These are phyloP conservation scores for Aspergillus pseudotamarii DNA, from an alignment of 2,329 filamentous ascomycete genomes.

Conservation along the genomic window DNA sequence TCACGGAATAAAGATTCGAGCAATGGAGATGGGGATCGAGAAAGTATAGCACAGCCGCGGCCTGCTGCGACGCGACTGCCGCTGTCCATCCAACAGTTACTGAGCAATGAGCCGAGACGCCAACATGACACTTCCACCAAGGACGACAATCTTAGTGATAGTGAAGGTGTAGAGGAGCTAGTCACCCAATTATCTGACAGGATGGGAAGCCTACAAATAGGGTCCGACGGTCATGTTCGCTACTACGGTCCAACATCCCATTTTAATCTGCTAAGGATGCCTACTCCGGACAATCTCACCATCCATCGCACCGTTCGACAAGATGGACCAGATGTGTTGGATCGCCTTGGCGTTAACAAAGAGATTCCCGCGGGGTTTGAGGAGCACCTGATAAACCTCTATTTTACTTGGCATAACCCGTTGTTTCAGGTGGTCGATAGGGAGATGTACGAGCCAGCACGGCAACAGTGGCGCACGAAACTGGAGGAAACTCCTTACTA, in stretches of 20 bases:
- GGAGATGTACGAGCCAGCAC: constrained; percentile 24
- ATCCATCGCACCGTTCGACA: constrained; percentile 1
- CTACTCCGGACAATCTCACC: not conserved
- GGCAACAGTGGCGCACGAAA: constrained; percentile 15
- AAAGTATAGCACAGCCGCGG: not conserved
- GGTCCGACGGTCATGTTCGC: not conserved
- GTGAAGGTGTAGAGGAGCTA: not conserved
- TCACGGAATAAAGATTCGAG: not conserved
- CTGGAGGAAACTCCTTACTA: constrained; percentile 25
- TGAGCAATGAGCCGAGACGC: not conserved
- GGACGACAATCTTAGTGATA: not conserved
- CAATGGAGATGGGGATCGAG: not conserved
- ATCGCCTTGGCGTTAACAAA: constrained; percentile 29
- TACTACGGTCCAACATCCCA: not conserved
- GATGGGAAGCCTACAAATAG: not conserved
- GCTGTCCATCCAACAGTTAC: not conserved
- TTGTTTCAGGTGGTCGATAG: constrained; percentile 40
- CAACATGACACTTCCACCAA: not conserved
- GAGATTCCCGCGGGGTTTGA: constrained; percentile 33
- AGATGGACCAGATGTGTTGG: constrained; percentile 11
- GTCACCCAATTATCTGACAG: not conserved
- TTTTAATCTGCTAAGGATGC: not conserved
- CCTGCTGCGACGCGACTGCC: not conserved
- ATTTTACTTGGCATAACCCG: constrained; percentile 47
- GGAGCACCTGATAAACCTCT: constrained; percentile 40